Evolutionary conservation across 345 rosid genomes (phyloP).

Genomic region (Microthlaspi erraticum): DNA sequence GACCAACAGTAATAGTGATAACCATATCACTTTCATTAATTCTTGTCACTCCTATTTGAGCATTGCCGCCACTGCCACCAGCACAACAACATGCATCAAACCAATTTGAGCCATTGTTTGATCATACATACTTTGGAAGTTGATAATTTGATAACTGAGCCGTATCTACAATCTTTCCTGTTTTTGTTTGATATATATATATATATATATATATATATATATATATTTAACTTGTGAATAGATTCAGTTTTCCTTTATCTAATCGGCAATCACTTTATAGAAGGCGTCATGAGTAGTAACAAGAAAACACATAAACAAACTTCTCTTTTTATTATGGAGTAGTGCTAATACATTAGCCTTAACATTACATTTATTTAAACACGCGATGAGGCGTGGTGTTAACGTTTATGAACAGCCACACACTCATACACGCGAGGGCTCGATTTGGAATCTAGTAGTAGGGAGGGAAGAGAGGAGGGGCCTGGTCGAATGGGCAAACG

Average conservation of each 20-base stretch:
- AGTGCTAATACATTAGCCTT: constrained; percentile 32
- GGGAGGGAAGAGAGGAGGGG: constrained; percentile 21
- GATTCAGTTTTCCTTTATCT: neutral
- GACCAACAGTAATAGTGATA: too few relatives aligned
- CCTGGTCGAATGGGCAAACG: constrained; percentile 26
- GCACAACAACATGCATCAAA: too few relatives aligned
- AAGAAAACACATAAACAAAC: neutral
- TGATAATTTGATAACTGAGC: too few relatives aligned
- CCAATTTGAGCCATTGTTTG: too few relatives aligned
- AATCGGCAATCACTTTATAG: neutral
- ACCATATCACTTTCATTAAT: too few relatives aligned
- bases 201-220: too few relatives aligned
- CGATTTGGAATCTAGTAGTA: constrained; percentile 25
- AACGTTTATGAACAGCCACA: constrained; percentile 19
- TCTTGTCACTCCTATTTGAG: too few relatives aligned
- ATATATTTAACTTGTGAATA: too few relatives aligned
- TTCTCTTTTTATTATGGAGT: constrained; percentile 18
- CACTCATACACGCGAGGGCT: neutral
- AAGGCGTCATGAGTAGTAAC: neutral
- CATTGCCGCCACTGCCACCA: too few relatives aligned
- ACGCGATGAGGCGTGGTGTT: constrained; percentile 10
- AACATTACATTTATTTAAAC: constrained; percentile 13
- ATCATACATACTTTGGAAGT: too few relatives aligned
- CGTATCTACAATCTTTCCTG: too few relatives aligned
- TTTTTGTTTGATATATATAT: too few relatives aligned